A percentile compares a stretch with the other conserved stretches of the same genome.
phyloP scores from a whole-genome alignment of 345 rosid genomes.

The Brassica juncea region DNA sequence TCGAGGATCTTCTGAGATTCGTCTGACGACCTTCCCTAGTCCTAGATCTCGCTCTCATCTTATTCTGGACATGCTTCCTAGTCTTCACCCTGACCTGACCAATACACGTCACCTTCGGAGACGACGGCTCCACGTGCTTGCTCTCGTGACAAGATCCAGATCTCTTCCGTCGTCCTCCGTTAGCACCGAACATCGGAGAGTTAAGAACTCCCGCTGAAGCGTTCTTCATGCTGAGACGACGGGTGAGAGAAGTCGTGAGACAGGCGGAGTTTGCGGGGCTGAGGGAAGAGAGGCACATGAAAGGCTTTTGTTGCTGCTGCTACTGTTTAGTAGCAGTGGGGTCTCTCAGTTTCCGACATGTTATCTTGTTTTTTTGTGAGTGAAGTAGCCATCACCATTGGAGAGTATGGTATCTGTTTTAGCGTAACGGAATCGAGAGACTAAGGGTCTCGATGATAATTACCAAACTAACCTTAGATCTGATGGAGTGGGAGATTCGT shows the following conservation, averaged over 20 bases:
- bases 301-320: conserved; percentile 14
- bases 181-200: conserved; percentile 79
- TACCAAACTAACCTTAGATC: conserved; percentile 21
- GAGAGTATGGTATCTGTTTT: conserved; percentile 5
- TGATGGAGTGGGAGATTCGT: conserved; percentile 9
- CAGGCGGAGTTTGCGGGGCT: conserved; percentile 87
- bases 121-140: conserved; percentile 64
- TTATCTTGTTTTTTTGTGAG: conserved; percentile 11
- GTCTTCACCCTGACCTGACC: conserved; percentile 98
- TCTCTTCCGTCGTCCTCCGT: conserved; percentile 52
- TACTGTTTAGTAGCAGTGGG: conserved; percentile 60
- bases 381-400: conserved; percentile 21
- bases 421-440: conserved; percentile 25
- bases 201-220: conserved; percentile 58
- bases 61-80: conserved; percentile 83
- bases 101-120: conserved; percentile 94
- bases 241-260: conserved; percentile 74
- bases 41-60: conserved; percentile 62
- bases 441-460: not conserved
- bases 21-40: conserved; percentile 53
- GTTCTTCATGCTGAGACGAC: conserved; percentile 70
- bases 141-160: conserved; percentile 52
- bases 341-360: conserved; percentile 68
- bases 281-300: conserved; percentile 82
- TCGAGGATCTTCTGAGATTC: conserved; percentile 56